These are phyloP conservation scores for Dryas drummondii DNA, from an alignment of 306 rosid genomes.

Conservation along the genomic window DNA sequence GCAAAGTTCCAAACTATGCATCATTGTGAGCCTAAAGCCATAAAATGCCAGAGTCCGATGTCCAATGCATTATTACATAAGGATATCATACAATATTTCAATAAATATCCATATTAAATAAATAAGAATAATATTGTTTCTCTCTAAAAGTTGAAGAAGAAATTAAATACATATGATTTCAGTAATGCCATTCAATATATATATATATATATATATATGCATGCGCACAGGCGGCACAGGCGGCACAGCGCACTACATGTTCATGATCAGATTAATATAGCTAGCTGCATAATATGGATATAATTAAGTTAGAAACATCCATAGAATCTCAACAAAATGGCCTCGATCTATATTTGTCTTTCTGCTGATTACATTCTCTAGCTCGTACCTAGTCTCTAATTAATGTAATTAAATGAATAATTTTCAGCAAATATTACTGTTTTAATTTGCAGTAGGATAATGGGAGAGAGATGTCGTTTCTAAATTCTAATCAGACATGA, in stretches of 20 bases:
- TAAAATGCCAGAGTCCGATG: background rate
- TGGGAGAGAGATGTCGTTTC: background rate
- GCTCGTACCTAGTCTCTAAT: no score
- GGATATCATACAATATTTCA: no score
- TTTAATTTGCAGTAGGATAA: background rate
- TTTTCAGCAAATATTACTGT: background rate
- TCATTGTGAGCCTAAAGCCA: no score
- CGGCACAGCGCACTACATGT: no score
- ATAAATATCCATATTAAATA: no score
- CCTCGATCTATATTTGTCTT: background rate
- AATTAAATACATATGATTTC: background rate
- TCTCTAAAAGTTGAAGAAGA: no score
- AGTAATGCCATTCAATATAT: background rate
- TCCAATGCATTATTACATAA: no score
- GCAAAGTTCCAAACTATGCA: no score
- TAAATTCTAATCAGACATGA: background rate
- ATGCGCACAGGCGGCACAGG: no score
- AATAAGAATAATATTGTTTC: no score
- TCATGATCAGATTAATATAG: no score
- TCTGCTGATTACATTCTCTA: no score
- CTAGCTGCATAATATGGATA: background rate
- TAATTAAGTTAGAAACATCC: background rate
- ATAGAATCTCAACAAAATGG: background rate
- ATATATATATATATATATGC: background rate
- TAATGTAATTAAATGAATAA: background rate